These are phyloP conservation scores for Echeveria elegans DNA, from an alignment of 164 flowering plant species.

Conservation along the genomic window DNA sequence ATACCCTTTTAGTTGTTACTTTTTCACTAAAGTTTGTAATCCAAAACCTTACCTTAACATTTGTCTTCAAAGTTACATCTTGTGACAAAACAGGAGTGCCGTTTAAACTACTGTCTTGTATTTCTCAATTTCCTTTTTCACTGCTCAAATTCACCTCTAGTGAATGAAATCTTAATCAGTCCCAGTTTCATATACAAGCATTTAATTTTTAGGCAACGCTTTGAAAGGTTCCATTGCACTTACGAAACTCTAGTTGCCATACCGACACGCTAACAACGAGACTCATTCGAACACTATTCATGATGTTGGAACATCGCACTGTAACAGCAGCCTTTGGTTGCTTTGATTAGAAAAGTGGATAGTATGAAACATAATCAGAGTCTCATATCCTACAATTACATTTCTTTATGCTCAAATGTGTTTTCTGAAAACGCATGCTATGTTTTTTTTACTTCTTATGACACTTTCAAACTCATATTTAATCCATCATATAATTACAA, in stretches of 20 bases:
- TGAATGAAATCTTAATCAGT: background rate
- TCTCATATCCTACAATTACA: background rate
- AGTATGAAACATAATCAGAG: background rate
- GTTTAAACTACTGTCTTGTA: background rate
- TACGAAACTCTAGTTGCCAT: background rate
- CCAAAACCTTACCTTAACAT: background rate
- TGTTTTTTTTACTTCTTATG: background rate
- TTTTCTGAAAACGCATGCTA: background rate
- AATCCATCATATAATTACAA: background rate
- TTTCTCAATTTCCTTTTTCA: background rate
- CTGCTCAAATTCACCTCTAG: background rate
- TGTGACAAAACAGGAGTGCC: background rate
- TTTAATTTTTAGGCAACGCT: background rate
- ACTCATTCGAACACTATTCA: background rate
- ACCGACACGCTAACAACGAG: background rate
- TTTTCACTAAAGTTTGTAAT: background rate
- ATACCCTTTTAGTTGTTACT: background rate
- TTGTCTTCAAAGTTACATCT: background rate
- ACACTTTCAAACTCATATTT: background rate
- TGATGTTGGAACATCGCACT: background rate
- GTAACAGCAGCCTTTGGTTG: background rate
- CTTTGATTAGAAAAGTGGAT: background rate
- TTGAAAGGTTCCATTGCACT: background rate
- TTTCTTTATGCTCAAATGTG: background rate
- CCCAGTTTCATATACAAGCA: background rate